Evolutionary conservation across 202 grass and related monocot species (phyloP), one percentile per base, ranked within the genome.

Genomic region (Eragrostis tef): DNA sequence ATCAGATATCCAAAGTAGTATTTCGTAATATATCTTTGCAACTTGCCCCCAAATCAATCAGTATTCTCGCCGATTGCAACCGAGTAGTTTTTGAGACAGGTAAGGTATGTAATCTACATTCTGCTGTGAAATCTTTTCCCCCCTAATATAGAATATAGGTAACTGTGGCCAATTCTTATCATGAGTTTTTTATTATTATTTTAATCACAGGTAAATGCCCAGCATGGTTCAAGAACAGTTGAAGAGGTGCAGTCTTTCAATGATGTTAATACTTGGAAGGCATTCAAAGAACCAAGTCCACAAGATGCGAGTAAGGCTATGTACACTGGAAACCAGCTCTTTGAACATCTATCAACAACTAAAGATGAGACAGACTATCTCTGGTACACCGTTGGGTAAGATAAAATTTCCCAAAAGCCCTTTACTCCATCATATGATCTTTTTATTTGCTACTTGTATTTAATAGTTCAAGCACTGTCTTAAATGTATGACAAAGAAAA

Each of bases 331-430:
- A 83, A 86, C 57, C 46, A 87, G 3, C 86, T 98, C n/a, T 73
- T 88, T 47, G 92, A 98, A 89, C 95, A 98, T 84, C 82, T 94
- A 71, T 71, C 88, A 17, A 85, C 77, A 5, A 98, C 92, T 56
- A 88, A 93, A 88, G 95, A 94, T 81, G 76, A 77, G 39, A 98
- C 95, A 24, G 95, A 98, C 77, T 98, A 98, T 80, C 95, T 98
- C 53, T 98, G 95, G 95, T 94, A 93, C 75, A 86, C 83, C 36
- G 83, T 76, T 21, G 84, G 90, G 95, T 98, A 91, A 70, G 67
- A 67, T 25, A 71, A 73, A 43, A 0, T 89, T 72, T 53, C 21
- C 20, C 1, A 62, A 70, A 41, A 1, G 11, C 31, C 20, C 14
- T 27, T 79, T 53, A 8, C 27, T 72, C 56, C 73, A 51, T 36